Conservation (phyloP, 352 stramenopile species). For the Globisporangium splendens region DNA sequence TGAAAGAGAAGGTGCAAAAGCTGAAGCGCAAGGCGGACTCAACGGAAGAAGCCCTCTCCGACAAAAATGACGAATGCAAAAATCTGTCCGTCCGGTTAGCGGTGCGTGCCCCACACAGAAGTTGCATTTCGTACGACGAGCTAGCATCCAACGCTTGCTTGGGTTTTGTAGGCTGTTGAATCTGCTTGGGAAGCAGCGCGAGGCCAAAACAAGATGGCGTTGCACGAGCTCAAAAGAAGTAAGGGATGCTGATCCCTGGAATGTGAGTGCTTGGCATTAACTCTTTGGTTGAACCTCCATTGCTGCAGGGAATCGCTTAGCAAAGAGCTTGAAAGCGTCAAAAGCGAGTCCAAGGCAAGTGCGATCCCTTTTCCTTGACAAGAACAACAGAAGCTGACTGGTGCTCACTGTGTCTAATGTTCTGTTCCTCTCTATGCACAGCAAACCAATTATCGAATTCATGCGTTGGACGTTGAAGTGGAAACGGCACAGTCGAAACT, state of each 20-base stretch:
- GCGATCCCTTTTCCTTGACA: background rate
- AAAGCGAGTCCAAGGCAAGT: conserved; percentile 59
- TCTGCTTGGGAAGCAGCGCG: conserved; percentile 75
- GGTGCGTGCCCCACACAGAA: conserved; percentile 21
- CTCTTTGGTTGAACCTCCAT: background rate
- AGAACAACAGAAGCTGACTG: background rate
- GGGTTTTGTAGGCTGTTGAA: conserved; percentile 51
- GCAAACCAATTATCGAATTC: conserved; percentile 69
- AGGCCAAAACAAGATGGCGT: conserved; percentile 70
- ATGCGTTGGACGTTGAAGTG: conserved; percentile 69
- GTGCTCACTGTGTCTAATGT: background rate
- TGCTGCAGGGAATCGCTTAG: conserved; percentile 43
- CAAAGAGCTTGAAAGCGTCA: conserved; percentile 64
- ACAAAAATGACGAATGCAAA: conserved; percentile 72
- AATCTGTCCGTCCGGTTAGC: conserved; percentile 57
- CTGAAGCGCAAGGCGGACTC: conserved; percentile 57
- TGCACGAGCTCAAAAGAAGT: conserved; percentile 86
- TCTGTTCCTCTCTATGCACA: conserved; percentile 10
- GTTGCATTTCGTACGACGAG: background rate
- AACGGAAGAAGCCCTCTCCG: conserved; percentile 38
- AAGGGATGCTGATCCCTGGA: background rate
- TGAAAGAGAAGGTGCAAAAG: conserved; percentile 75
- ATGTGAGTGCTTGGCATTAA: background rate
- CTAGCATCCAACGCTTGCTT: background rate
- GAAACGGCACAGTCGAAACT: conserved; percentile 75